Evolutionary conservation across 1,284 basidiomycete species (phyloP).

Genomic region (Fomitopsis pinicola): DNA sequence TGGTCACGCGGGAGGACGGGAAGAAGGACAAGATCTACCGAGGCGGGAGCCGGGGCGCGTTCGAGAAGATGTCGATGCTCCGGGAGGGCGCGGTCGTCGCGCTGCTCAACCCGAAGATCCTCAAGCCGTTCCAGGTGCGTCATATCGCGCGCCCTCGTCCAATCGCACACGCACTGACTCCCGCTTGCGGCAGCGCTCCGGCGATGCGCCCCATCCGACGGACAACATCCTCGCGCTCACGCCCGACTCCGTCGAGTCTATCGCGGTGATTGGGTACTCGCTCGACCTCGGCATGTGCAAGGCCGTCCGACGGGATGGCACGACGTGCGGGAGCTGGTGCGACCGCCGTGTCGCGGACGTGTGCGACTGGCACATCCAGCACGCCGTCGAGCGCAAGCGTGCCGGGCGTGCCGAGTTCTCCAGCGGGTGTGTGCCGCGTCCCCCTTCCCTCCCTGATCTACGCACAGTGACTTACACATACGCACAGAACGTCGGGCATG

Average conservation of each 20-base stretch:
- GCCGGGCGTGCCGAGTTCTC: constrained; percentile 82
- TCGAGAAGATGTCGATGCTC: constrained; percentile 82
- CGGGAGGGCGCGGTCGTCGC: constrained; percentile 88
- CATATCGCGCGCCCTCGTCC: not conserved
- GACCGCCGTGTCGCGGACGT: constrained; percentile 79
- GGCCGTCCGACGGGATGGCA: constrained; percentile 76
- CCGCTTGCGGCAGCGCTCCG: constrained; percentile 35
- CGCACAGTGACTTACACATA: constrained; percentile 1
- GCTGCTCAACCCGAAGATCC: constrained; percentile 82
- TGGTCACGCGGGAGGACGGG: constrained; percentile 42
- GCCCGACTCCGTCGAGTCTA: constrained; percentile 75
- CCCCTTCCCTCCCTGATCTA: constrained; percentile 2
- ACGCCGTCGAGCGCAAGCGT: constrained; percentile 71
- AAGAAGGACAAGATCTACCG: constrained; percentile 64
- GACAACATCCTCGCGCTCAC: constrained; percentile 86
- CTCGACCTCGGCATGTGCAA: constrained; percentile 83
- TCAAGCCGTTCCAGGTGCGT: constrained; percentile 80
- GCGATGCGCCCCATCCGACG: constrained; percentile 66
- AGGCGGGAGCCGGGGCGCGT: constrained; percentile 91
- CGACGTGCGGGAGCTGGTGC: constrained; percentile 80
- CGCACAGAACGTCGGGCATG: constrained; percentile 65
- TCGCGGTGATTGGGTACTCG: constrained; percentile 84
- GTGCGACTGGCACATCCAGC: constrained; percentile 88
- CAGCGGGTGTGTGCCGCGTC: constrained; percentile 45
- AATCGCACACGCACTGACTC: not conserved